Conservation (phyloP, 2,329 filamentous ascomycete genomes). For the Diaporthe destruens region DNA sequence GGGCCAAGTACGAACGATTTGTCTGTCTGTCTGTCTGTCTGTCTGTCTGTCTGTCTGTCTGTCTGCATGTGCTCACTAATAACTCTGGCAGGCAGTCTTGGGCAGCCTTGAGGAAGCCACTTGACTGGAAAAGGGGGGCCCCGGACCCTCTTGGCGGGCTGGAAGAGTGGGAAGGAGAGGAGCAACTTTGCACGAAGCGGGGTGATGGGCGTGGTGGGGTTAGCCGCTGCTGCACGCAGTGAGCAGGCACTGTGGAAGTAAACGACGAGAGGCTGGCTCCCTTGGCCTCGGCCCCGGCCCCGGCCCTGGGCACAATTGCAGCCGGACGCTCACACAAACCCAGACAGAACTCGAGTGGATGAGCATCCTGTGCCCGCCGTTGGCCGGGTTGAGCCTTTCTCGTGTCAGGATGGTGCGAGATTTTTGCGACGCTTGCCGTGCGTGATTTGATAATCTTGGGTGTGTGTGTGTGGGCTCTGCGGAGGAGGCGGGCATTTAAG, state of each 20-base stretch:
- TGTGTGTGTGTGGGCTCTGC: slow-evolving; percentile 3
- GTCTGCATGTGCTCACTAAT: slow-evolving; percentile 32
- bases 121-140: slow-evolving; percentile 27
- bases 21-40: too few species aligned
- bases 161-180: slow-evolving; percentile 17
- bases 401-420: background rate
- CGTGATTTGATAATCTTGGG: slow-evolving; percentile 2
- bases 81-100: slow-evolving; percentile 1
- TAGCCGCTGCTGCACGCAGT: slow-evolving; percentile 15
- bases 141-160: slow-evolving; percentile 28
- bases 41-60: too few species aligned
- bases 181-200: slow-evolving; percentile 38
- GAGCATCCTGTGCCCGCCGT: slow-evolving; percentile 2
- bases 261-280: slow-evolving; percentile 18
- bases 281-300: slow-evolving; percentile 26
- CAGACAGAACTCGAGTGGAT: slow-evolving; percentile 16
- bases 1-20: background rate
- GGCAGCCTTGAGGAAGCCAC: slow-evolving; percentile 34
- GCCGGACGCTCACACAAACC: slow-evolving; percentile 7
- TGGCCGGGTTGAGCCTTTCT: background rate
- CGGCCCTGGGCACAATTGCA: slow-evolving; percentile 19
- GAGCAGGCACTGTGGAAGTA: background rate
- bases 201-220: slow-evolving; percentile 34
- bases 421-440: slow-evolving; percentile 1
- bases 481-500: slow-evolving; percentile 7